Base-by-base conservation (phyloP, 2,329 filamentous ascomycete genomes). In the Epichloe uncinata region DNA sequence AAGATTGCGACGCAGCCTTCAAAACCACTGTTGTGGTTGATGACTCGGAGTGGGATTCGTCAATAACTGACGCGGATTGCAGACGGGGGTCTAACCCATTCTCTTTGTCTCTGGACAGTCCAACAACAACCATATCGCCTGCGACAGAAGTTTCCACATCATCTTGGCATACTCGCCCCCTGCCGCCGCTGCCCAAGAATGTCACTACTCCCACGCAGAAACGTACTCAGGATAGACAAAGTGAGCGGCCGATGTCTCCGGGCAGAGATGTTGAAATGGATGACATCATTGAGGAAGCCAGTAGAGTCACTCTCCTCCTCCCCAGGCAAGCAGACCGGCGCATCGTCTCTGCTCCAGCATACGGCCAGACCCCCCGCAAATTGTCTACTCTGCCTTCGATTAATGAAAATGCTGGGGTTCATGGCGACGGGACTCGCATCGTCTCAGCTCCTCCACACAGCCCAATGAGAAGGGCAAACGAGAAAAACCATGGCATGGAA, bases 1-100 rank as follows among this genome's bases (percentile, higher is more conserved):
- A 88, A 65, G 87, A 93, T 52, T 94, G 90, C 60, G 90, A 97
- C 60, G 87, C 93, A 60, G 90, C 90, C 1, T 96, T 97, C 70
- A 90, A 87, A 61, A 81, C 84, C 57, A 75, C 73, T 9, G 57
- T 78, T 11, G 66, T 76, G 13, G 61, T 65, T 16, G 66, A 68
- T 15, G 64, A 66, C 12, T 68, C 67, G 0, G 60, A 63, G 30
- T 49, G 45, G 16, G 63, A 60, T 15, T 62, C 61, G 34, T 66
- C 63, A 4, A 55, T 66, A 40, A 61, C 63, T 3, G 64, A 69
- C 26, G 52, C 48, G 8, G 60, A 67, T 15, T 57, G 56, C 42
- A 60, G 56, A 38, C 61, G 64, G 30, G 68, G 68, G 50, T 63
- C 65, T 3, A 72, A 66, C 4, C 69, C 71, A 0, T 69, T 73